Evolutionary conservation across 1,284 basidiomycete genomes (phyloP), one percentile per base, ranked within the genome.

Genomic region (Ceratobasidium sp.): DNA sequence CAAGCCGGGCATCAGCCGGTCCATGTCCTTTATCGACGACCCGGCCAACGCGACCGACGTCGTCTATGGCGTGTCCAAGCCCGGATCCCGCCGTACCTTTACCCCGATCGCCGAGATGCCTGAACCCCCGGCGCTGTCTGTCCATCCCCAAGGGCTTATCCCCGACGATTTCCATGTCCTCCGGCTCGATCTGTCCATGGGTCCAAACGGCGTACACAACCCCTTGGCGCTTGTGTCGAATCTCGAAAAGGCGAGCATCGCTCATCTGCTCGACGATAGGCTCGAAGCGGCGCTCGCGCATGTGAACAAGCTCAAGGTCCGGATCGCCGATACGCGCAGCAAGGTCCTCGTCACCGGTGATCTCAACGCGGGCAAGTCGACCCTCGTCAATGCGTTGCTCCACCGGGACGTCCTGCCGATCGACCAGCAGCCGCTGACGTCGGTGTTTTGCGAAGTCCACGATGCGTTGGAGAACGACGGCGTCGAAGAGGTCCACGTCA

Each of bases 291-390:
- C 96, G 7, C 85, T 95, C 69, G 88, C 89, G 15, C 97, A 99
- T 83, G 91, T 99, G 78, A 90, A 93, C 80, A 94, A 94, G 81
- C 92, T 99, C 79, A 92, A 93, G 68, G 88, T 91, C 77, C 94
- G 98, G 65, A 93, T 99, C 26, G 89, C 94, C 83, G 97, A 99
- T 84, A 96, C 92, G 1, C 95, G 96, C 15, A 97, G 96, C 81
- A 96, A 98, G 84, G 97, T 99, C 62, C 91, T 99, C 79, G 96
- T 99, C 79, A 99, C 98, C n/a, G 98, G 98, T 81, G 98, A 99
- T 85, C 89, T 99, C 78, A 99, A 99, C 84, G 46, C 98, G 44
- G 98, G 98, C 82, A 99, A 99, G 86, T 98, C 96, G 46, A 99
- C 98, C 0, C 94, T 99, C 83, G 96, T 99, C 84, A 99, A 99